Percentiles rank a stretch among this genome's conserved stretches.
These are phyloP conservation scores for Arctium minus DNA, from an alignment of 129 eudicot genomes.

Conservation along the genomic window DNA sequence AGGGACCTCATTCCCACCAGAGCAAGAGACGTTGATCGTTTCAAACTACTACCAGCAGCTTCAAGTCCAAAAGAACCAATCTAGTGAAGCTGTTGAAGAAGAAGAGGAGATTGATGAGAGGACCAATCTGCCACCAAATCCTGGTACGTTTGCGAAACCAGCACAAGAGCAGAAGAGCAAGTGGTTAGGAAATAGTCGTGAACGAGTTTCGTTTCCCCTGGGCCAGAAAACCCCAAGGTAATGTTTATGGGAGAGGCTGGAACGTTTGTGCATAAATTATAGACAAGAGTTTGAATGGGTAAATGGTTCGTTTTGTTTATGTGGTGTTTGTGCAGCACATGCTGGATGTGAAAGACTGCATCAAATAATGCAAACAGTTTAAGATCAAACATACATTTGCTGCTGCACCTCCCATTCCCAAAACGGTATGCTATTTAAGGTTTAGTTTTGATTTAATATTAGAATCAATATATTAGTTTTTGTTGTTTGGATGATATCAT, in stretches of 20 bases:
- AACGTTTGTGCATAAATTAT: background rate
- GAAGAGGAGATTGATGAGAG: constrained; percentile 3
- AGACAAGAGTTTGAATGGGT: too few species aligned
- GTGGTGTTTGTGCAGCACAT: background rate
- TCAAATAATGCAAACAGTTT: background rate
- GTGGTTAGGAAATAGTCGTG: background rate
- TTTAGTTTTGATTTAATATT: too few species aligned
- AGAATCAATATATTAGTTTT: too few species aligned
- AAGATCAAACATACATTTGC: background rate
- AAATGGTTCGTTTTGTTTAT: too few species aligned
- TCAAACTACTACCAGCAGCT: background rate
- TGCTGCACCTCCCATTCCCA: background rate
- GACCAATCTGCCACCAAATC: background rate
- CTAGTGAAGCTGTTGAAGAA: background rate
- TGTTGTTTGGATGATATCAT: background rate
- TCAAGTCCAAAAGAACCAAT: background rate
- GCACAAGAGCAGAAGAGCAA: background rate
- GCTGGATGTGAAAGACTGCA: background rate
- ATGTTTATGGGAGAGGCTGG: background rate
- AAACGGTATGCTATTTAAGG: background rate
- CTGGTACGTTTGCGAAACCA: background rate
- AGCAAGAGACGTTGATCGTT: background rate
- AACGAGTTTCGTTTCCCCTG: background rate
- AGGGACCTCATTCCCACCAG: constrained; percentile 12
- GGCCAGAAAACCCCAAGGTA: background rate